Evolutionary conservation across 345 rosid genomes (phyloP).

Genomic region (Pseudoturritis turrita): DNA sequence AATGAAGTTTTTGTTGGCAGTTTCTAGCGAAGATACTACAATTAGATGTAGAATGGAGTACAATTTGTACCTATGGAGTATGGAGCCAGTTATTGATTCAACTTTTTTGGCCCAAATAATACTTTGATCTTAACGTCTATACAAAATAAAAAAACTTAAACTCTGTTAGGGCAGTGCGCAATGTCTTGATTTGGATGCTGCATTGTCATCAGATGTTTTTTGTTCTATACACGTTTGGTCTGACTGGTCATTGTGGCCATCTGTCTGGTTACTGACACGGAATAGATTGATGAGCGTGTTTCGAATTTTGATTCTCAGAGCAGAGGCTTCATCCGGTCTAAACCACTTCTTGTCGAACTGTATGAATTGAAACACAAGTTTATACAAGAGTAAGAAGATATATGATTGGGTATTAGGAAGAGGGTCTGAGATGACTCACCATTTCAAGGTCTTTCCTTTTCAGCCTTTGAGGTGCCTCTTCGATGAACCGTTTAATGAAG

Average conservation of each 20-base stretch:
- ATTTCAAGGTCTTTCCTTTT: slow-evolving; percentile 67
- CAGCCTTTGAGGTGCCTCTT: slow-evolving; percentile 80
- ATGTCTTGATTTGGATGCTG: slow-evolving; percentile 6
- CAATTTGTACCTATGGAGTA: background rate
- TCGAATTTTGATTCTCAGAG: slow-evolving; percentile 62
- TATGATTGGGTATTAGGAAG: background rate
- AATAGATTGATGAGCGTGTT: slow-evolving; percentile 51
- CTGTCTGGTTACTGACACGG: slow-evolving; percentile 21
- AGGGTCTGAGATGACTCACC: slow-evolving; percentile 39
- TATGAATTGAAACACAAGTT: background rate
- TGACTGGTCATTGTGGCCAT: background rate
- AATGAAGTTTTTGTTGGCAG: background rate
- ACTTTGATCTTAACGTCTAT: background rate
- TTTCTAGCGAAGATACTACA: background rate
- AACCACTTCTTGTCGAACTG: slow-evolving; percentile 91
- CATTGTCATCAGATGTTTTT: slow-evolving; percentile 4
- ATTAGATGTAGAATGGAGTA: background rate
- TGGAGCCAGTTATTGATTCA: background rate
- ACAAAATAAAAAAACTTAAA: background rate
- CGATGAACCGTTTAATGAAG: slow-evolving; percentile 80
- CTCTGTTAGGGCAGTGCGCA: background rate
- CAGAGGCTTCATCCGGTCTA: slow-evolving; percentile 79
- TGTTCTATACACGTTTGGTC: background rate
- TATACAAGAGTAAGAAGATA: background rate
- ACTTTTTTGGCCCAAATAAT: background rate